Evolutionary conservation across 2,329 filamentous ascomycete species (phyloP).

Genomic region (Camillea tinctor): DNA sequence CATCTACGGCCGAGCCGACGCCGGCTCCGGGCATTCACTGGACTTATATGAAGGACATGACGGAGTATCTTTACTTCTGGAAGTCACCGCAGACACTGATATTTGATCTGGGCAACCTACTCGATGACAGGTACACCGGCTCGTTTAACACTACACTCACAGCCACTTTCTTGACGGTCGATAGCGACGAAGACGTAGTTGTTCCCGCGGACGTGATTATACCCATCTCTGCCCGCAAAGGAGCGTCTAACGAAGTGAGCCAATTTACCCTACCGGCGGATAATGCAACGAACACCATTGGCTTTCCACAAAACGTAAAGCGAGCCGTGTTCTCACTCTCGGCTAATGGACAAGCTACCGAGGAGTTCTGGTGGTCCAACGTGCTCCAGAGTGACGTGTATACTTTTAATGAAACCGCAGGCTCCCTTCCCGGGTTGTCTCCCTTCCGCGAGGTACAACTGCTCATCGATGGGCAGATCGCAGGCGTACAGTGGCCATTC

Average conservation of each 20-base stretch:
- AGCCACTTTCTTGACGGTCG: constrained; percentile 64
- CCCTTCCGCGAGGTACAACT: constrained; percentile 79
- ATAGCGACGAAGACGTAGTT: constrained; percentile 36
- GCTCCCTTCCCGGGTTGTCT: constrained; percentile 63
- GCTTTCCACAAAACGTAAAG: constrained; percentile 64
- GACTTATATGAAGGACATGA: constrained; percentile 79
- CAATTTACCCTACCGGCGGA: constrained; percentile 66
- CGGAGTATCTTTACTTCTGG: constrained; percentile 68
- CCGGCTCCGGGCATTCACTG: constrained; percentile 62
- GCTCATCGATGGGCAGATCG: constrained; percentile 68
- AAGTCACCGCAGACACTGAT: constrained; percentile 69
- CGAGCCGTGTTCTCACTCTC: constrained; percentile 74
- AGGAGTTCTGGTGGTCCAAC: constrained; percentile 88
- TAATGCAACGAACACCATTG: constrained; percentile 56
- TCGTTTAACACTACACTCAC: constrained; percentile 72
- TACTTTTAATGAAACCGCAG: constrained; percentile 57
- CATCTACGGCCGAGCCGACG: constrained; percentile 78
- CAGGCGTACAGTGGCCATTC: constrained; percentile 78
- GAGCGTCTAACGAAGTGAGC: constrained; percentile 54
- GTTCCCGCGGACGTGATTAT: constrained; percentile 64
- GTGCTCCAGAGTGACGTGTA: constrained; percentile 61
- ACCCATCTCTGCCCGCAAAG: constrained; percentile 59
- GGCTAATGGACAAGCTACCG: constrained; percentile 70
- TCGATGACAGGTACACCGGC: constrained; percentile 70
- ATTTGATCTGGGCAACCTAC: constrained; percentile 74